Evolutionary conservation across 345 rosid species (phyloP).

Genomic region (Lagerstroemia speciosa): DNA sequence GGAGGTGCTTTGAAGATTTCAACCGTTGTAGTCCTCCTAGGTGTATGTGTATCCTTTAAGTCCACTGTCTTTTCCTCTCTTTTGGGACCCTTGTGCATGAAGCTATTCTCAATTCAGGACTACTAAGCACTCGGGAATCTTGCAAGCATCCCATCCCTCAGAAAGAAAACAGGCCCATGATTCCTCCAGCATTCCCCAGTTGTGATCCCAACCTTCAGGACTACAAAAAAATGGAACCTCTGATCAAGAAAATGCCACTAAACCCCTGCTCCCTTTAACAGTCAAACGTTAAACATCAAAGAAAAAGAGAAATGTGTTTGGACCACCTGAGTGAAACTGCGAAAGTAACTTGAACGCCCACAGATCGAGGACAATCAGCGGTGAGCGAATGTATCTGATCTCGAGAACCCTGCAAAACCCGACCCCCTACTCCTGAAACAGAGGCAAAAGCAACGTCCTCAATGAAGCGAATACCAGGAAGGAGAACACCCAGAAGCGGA

Average conservation of each 20-base stretch:
- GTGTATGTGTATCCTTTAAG: background rate
- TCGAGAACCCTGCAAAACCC: background rate
- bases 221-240: background rate
- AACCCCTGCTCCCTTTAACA: background rate
- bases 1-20: conserved; percentile 6
- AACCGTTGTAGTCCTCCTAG: conserved; percentile 20
- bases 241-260: background rate
- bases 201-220: background rate
- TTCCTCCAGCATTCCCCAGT: conserved; percentile 11
- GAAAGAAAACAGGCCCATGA: conserved; percentile 7
- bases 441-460: background rate
- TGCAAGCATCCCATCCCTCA: conserved; percentile 17
- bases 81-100: conserved; percentile 24
- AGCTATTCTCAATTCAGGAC: conserved; percentile 8
- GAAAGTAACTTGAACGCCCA: background rate
- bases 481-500: background rate
- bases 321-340: background rate
- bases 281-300: conserved; percentile 3
- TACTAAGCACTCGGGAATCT: conserved; percentile 12
- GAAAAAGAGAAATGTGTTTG: too few relatives aligned
- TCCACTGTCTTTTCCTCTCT: conserved; percentile 9
- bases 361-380: background rate
- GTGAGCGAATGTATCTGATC: background rate
- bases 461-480: background rate
- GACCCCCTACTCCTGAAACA: background rate